Conservation (phyloP, 1,284 basidiomycete genomes). For the Cutaneotrichosporon dermatis region DNA sequence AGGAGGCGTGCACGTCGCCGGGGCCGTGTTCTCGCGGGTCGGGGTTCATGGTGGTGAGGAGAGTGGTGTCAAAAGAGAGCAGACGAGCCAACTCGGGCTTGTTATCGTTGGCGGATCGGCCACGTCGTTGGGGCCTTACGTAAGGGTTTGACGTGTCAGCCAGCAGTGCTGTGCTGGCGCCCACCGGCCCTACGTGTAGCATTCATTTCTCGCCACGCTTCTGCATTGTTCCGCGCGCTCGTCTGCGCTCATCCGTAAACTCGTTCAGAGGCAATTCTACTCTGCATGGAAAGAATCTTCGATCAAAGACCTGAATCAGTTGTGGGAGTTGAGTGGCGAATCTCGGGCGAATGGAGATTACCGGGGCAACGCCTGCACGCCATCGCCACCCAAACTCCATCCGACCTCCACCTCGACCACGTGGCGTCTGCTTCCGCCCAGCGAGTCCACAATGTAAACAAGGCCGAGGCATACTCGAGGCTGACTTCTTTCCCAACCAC, state of each 20-base stretch:
- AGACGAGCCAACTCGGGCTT: not conserved
- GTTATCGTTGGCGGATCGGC: not conserved
- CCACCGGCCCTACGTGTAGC: no score
- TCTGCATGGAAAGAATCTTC: not conserved
- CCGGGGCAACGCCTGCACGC: no score
- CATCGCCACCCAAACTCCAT: not conserved
- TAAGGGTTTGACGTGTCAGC: not conserved
- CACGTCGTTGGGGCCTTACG: conserved; percentile 3
- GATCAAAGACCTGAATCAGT: not conserved
- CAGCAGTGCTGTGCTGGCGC: no score
- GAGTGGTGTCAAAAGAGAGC: not conserved
- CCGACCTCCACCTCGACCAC: not conserved
- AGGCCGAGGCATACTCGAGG: not conserved
- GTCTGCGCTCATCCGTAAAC: no score
- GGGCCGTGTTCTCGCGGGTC: conserved; percentile 12
- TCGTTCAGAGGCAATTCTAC: no score
- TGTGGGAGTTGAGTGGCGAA: not conserved
- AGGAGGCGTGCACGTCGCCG: conserved; percentile 4
- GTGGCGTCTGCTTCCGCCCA: not conserved
- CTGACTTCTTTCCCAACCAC: conserved; percentile 9
- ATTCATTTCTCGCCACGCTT: no score
- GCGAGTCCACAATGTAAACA: conserved; percentile 7
- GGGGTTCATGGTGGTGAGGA: conserved; percentile 15
- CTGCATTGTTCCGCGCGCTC: no score
- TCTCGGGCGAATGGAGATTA: not conserved